These are phyloP conservation scores for Ophiostoma triangulosporum DNA, from an alignment of 2,329 filamentous ascomycete genomes.

Conservation along the genomic window DNA sequence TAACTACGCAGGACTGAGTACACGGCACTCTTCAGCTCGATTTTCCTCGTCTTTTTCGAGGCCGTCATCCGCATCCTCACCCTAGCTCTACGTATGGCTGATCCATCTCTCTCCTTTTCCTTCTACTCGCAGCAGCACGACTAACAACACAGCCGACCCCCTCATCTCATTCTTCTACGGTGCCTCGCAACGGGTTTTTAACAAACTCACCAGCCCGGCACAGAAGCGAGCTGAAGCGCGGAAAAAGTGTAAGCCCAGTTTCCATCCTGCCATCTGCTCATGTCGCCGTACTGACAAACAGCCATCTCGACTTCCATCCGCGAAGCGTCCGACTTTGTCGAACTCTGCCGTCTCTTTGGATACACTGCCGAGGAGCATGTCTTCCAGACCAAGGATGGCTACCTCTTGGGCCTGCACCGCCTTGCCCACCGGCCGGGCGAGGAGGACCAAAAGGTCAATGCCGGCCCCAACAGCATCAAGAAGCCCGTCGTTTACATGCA, in stretches of 20 bases:
- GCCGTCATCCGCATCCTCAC: conserved; percentile 74
- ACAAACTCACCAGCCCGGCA: conserved; percentile 57
- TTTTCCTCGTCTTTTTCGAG: conserved; percentile 72
- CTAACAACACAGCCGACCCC: conserved; percentile 49
- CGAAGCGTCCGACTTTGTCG: conserved; percentile 80
- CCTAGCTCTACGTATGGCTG: conserved; percentile 62
- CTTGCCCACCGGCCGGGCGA: conserved; percentile 74
- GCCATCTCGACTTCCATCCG: conserved; percentile 64
- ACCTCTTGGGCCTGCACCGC: conserved; percentile 78
- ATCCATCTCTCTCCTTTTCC: not conserved
- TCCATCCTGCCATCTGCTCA: conserved; percentile 29
- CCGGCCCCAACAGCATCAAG: conserved; percentile 48
- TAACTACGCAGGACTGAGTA: conserved; percentile 57
- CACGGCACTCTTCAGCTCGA: conserved; percentile 69
- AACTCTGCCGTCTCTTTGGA: conserved; percentile 82
- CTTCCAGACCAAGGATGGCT: conserved; percentile 87
- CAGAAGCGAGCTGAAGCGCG: conserved; percentile 53
- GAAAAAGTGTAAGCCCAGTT: conserved; percentile 45
- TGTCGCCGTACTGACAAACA: conserved; percentile 18
- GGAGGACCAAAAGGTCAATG: conserved; percentile 65
- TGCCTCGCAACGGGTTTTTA: conserved; percentile 70
- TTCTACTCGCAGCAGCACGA: not conserved
- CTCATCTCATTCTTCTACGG: conserved; percentile 74
- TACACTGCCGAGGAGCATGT: conserved; percentile 95
- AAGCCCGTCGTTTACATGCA: conserved; percentile 91